phyloP scores from a whole-genome alignment of 2,329 filamentous ascomycete species.

The Mariannaea elegans region DNA sequence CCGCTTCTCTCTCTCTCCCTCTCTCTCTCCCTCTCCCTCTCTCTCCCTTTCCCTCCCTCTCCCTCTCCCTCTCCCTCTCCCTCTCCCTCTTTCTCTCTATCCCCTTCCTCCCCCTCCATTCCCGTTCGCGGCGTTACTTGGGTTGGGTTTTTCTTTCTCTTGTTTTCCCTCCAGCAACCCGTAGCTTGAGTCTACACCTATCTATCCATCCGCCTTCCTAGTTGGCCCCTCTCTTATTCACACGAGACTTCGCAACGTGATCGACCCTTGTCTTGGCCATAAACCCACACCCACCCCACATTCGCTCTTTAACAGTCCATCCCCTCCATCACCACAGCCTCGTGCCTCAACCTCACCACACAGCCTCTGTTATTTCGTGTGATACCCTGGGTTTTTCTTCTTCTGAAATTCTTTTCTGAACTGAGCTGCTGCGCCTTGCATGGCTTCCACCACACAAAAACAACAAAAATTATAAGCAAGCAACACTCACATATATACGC shows the following conservation, averaged over 20 bases:
- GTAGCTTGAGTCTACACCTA: no score
- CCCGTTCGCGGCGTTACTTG: background rate
- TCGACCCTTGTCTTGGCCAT: background rate
- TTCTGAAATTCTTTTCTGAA: background rate
- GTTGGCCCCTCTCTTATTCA: background rate
- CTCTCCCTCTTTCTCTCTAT: background rate
- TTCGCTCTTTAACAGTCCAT: background rate
- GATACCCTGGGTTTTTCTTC: background rate
- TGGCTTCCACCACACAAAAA: background rate
- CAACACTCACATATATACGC: slow-evolving; percentile 6
- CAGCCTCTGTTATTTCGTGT: slow-evolving; percentile 19
- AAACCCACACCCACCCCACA: slow-evolving; percentile 11
- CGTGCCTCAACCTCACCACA: slow-evolving; percentile 3
- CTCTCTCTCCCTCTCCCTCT: background rate
- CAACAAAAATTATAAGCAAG: background rate
- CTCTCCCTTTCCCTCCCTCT: slow-evolving; percentile 2
- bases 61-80: slow-evolving; percentile 2
- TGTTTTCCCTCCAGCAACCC: no score
- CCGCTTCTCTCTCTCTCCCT: slow-evolving; percentile 6
- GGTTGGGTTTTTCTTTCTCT: background rate
- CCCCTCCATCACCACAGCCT: slow-evolving; percentile 12
- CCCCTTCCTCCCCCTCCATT: background rate
- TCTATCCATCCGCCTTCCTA: no score
- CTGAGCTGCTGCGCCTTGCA: background rate
- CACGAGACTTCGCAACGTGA: slow-evolving; percentile 20